Evolutionary conservation across 2,329 filamentous ascomycete genomes (phyloP), one percentile per base, ranked within the genome.

Genomic region (Westerdykella sp.): DNA sequence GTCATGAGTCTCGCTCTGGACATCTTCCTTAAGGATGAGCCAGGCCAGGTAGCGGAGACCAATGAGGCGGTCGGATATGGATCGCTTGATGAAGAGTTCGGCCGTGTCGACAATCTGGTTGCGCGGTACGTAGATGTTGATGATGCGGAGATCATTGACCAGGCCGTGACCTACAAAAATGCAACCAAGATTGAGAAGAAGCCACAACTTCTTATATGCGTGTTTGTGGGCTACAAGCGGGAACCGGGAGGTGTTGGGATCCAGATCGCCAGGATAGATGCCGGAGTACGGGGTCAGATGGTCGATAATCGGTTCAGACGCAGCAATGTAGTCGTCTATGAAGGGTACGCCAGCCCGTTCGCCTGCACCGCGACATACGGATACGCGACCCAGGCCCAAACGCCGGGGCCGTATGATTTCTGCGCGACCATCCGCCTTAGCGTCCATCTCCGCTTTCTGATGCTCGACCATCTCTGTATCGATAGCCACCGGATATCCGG

Each of bases 201-300:
- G 80, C 94, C 94, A 98, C 23, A 98, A 81, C 66, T 96, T 96
- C 70, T 98, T 98, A 75, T 97, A 98, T 1, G 87, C 90, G 45
- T 86, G 79, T 65, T 98, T 98, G 34, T 97, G 76, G 1, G 85
- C 79, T 7, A 97, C 83, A 0, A 97, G 78, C 42, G 88, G 87
- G 67, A 95, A 91, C 42, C 77, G 79, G 35, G 85, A 86, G n/a
- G 79, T 76, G 43, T 81, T 76, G 21, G 84, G 81, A 55, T 95
- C 89, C 7, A 98, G 75, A 60, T 98, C 93, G 16, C 85, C 84
- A 1, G 84, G 79, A 4, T 84, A 85, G 54, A 98, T 95, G 34
- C 93, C 93, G 0, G 91, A 97, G 71, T 88, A 97, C 36, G 85
- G 84, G 0, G 94, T 98, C 31, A 98, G 75, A 62, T 97, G 96